Percentiles rank a stretch among this genome's conserved stretches.
Evolutionary conservation across 768 basidiomycete species (phyloP).

Genomic region (Boletus patriciae): DNA sequence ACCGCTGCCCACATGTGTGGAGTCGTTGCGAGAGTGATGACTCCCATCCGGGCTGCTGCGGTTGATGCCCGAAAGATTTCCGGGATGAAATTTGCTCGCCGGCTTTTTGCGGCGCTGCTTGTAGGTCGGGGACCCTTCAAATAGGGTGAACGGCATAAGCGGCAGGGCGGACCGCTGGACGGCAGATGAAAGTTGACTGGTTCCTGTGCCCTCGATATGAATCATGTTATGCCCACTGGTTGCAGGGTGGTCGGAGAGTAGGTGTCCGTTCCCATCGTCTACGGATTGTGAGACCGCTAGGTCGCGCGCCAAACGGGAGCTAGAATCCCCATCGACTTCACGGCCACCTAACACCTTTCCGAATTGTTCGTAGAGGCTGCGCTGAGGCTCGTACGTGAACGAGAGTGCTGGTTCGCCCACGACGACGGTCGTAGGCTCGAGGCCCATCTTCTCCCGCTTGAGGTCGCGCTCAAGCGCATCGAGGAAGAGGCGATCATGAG

Average conservation of each 20-base stretch:
- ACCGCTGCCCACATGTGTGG: constrained; percentile 24
- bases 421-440: constrained; percentile 77
- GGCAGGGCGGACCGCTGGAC: constrained; percentile 31
- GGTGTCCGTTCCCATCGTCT: constrained; percentile 15
- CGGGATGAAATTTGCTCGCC: constrained; percentile 36
- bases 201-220: constrained; percentile 28
- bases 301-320: constrained; percentile 35
- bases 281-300: constrained; percentile 5
- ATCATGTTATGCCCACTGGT: constrained; percentile 16
- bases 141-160: constrained; percentile 69
- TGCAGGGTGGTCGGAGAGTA: constrained; percentile 11
- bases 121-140: constrained; percentile 84
- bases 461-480: constrained; percentile 96
- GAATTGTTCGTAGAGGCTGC: constrained; percentile 89
- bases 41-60: constrained; percentile 25
- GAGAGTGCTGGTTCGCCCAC: constrained; percentile 82
- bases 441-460: constrained; percentile 90
- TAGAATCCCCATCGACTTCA: constrained; percentile 38
- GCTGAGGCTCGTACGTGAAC: constrained; percentile 85
- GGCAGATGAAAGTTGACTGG: constrained; percentile 16
- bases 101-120: constrained; percentile 85
- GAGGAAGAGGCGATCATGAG: constrained; percentile 94
- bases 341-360: constrained; percentile 41
- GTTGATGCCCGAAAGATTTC: constrained; percentile 30
- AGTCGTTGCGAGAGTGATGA: constrained; percentile 14